Percentiles rank a stretch among this genome's conserved stretches.
phyloP scores from a whole-genome alignment of 495 filamentous ascomycete species.

The Beverwykella pulmonaria region DNA sequence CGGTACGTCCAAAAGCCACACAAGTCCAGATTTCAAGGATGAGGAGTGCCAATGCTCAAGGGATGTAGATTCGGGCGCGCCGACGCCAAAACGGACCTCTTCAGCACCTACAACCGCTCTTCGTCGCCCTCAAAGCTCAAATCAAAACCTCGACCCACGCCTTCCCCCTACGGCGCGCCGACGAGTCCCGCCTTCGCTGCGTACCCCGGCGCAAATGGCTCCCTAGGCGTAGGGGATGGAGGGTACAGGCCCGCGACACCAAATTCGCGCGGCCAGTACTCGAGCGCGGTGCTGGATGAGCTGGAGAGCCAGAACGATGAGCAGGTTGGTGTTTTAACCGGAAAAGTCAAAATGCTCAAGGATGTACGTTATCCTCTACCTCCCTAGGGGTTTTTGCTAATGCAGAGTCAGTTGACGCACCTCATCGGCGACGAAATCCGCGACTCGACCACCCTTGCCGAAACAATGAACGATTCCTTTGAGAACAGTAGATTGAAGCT shows the following conservation, averaged over 20 bases:
- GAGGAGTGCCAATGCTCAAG: too few species aligned
- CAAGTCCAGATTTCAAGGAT: too few species aligned
- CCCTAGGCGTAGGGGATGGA: slow-evolving; percentile 36
- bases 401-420: slow-evolving; percentile 68
- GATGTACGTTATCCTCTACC: slow-evolving; percentile 71
- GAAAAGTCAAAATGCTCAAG: slow-evolving; percentile 90
- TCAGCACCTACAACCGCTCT: slow-evolving; percentile 67
- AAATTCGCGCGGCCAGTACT: slow-evolving; percentile 90
- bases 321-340: slow-evolving; percentile 84
- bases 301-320: slow-evolving; percentile 94
- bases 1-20: background rate
- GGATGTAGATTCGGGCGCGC: slow-evolving; percentile 26
- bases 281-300: slow-evolving; percentile 86
- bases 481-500: slow-evolving; percentile 79
- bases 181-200: slow-evolving; percentile 40
- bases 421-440: slow-evolving; percentile 95
- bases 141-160: slow-evolving; percentile 20
- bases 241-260: slow-evolving; percentile 73
- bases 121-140: slow-evolving; percentile 37
- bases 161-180: slow-evolving; percentile 42
- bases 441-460: slow-evolving; percentile 77
- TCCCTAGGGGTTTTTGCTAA: background rate
- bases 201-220: slow-evolving; percentile 58
- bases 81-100: slow-evolving; percentile 71
- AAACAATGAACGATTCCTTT: slow-evolving; percentile 89